Conservation (phyloP, 345 rosid species). For the Bruguiera sexangula region DNA sequence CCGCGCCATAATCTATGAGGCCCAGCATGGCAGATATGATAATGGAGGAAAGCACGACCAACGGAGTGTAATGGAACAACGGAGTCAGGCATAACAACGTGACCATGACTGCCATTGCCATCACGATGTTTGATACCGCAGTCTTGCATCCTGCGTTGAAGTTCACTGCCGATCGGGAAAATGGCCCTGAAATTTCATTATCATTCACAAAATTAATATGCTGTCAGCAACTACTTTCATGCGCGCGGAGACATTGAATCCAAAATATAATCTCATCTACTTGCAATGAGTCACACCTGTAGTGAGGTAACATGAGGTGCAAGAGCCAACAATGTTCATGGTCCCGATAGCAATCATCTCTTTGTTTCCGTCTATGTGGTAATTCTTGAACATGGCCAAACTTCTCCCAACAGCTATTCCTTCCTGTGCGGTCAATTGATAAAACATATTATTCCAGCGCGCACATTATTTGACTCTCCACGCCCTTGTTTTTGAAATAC, state of each 20-base stretch:
- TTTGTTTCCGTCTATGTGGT: conserved; percentile 91
- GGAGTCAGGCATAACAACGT: conserved; percentile 81
- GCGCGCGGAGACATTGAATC: no score
- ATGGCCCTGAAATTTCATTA: conserved; percentile 57
- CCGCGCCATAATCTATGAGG: conserved; percentile 81
- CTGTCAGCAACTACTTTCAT: no score
- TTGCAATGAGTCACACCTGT: conserved; percentile 41
- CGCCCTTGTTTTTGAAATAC: no score
- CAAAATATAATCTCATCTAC: neutral
- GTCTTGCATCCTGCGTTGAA: conserved; percentile 90
- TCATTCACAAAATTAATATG: neutral
- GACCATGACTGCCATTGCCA: conserved; percentile 85
- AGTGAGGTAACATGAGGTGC: conserved; percentile 88
- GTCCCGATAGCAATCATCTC: conserved; percentile 94
- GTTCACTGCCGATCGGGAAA: conserved; percentile 92
- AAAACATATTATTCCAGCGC: neutral
- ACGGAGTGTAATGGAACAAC: conserved; percentile 82
- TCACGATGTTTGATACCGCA: conserved; percentile 83
- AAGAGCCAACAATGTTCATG: conserved; percentile 92
- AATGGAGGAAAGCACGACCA: conserved; percentile 84
- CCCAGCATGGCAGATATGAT: conserved; percentile 87
- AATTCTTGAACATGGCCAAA: conserved; percentile 85
- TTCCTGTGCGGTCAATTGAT: conserved; percentile 46
- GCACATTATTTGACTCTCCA: no score
- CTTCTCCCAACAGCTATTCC: conserved; percentile 95